phyloP scores from a whole-genome alignment of 192 early-diverging fungal genomes.

The Coemansia sp. region DNA sequence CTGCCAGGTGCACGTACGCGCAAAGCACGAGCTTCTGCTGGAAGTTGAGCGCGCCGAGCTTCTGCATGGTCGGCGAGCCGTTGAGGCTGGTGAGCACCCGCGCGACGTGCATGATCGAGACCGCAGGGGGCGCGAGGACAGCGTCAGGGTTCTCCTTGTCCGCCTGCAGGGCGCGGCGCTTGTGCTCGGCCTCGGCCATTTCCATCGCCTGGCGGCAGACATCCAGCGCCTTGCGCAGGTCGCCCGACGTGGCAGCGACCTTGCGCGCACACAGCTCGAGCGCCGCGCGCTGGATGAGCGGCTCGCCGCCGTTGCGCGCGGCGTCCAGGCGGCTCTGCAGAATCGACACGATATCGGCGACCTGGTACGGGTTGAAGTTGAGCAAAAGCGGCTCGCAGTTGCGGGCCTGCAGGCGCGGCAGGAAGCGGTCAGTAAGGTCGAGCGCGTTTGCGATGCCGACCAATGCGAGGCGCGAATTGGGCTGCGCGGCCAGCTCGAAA shows the following conservation, averaged over 20 bases:
- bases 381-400: constrained; percentile 78
- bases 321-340: constrained; percentile 77
- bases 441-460: constrained; percentile 95
- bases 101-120: constrained; percentile 78
- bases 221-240: constrained; percentile 75
- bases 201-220: constrained; percentile 87
- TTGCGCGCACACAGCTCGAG: constrained; percentile 93
- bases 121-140: constrained; percentile 62
- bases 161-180: constrained; percentile 23
- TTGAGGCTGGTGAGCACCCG: constrained; percentile 63
- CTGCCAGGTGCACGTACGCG: constrained; percentile 20
- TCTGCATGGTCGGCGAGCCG: constrained; percentile 59
- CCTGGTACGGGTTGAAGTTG: constrained; percentile 86
- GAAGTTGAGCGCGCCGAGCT: constrained; percentile 68
- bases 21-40: constrained; percentile 81
- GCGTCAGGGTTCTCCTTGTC: constrained; percentile 38
- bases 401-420: constrained; percentile 82
- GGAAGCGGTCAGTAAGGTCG: constrained; percentile 82
- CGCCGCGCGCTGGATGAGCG: constrained; percentile 78
- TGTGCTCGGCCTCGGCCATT: constrained; percentile 68
- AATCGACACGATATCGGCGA: constrained; percentile 82
- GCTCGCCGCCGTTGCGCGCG: constrained; percentile 35
- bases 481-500: constrained; percentile 64
- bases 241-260: constrained; percentile 81
- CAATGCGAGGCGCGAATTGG: constrained; percentile 66